phyloP scores from a whole-genome alignment of 805 yeast species.

The Wickerhamiella qilinensis region DNA sequence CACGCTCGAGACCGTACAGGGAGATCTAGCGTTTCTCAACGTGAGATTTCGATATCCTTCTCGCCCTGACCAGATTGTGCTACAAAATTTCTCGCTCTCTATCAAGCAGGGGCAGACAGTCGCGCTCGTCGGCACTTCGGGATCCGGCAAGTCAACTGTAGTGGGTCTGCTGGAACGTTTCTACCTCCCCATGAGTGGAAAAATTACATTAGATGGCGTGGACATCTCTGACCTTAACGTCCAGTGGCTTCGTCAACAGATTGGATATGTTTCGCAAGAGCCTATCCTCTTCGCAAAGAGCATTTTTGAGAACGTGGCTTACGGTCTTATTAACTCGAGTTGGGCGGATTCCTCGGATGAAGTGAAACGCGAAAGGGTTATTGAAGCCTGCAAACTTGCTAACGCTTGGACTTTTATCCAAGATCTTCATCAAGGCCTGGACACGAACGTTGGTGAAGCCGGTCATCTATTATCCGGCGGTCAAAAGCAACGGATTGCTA shows the following conservation, averaged over 20 bases:
- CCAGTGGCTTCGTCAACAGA: slow-evolving; percentile 48
- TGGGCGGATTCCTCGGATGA: slow-evolving; percentile 31
- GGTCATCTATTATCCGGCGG: slow-evolving; percentile 45
- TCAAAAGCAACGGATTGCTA: slow-evolving; percentile 50
- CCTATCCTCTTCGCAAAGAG: slow-evolving; percentile 82
- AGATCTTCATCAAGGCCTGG: slow-evolving; percentile 46
- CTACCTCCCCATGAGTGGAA: slow-evolving; percentile 60
- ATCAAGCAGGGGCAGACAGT: slow-evolving; percentile 69
- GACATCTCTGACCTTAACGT: slow-evolving; percentile 57
- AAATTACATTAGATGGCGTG: slow-evolving; percentile 64
- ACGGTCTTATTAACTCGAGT: slow-evolving; percentile 59
- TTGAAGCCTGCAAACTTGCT: slow-evolving; percentile 21
- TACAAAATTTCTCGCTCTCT: slow-evolving; percentile 14
- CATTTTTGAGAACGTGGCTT: slow-evolving; percentile 68
- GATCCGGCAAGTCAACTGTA: slow-evolving; percentile 83
- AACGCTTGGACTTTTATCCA: slow-evolving; percentile 23
- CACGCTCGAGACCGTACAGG: slow-evolving; percentile 18
- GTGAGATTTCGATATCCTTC: slow-evolving; percentile 20
- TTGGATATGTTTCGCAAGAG: slow-evolving; percentile 89
- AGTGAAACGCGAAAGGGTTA: slow-evolving; percentile 21
- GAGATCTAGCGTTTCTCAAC: slow-evolving; percentile 22
- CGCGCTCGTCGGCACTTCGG: slow-evolving; percentile 87
- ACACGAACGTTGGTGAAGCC: slow-evolving; percentile 21
- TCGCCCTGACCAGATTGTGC: slow-evolving; percentile 18
- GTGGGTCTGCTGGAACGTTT: slow-evolving; percentile 69